These are phyloP conservation scores for Brettanomyces bruxellensis DNA, from an alignment of 805 yeast genomes.

Conservation along the genomic window DNA sequence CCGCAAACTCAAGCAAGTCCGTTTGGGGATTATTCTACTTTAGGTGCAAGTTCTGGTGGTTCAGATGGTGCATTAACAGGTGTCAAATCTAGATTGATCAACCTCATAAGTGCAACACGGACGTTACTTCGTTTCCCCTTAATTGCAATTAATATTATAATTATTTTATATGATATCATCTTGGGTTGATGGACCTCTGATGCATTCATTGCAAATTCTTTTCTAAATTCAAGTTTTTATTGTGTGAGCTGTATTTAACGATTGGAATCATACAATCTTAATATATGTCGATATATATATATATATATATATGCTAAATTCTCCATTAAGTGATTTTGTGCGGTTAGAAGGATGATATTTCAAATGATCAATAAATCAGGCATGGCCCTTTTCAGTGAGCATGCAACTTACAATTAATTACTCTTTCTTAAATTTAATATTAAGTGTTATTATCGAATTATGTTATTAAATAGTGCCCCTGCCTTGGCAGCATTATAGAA, in stretches of 20 bases:
- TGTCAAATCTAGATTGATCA: conserved; percentile 40
- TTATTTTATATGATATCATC: conserved; percentile 43
- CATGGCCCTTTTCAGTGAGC: too few relatives aligned
- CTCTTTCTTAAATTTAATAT: too few relatives aligned
- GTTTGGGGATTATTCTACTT: conserved; percentile 17
- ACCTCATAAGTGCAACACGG: conserved; percentile 49
- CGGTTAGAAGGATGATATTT: too few relatives aligned
- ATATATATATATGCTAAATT: too few relatives aligned
- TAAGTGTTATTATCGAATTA: background rate
- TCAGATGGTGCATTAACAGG: conserved; percentile 10
- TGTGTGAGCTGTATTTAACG: too few relatives aligned
- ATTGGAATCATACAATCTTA: too few relatives aligned
- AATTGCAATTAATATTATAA: conserved; percentile 39
- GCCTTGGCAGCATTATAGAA: too few relatives aligned
- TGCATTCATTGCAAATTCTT: background rate
- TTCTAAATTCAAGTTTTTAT: too few relatives aligned
- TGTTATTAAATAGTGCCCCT: background rate
- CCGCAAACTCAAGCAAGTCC: conserved; percentile 25
- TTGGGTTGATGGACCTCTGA: conserved; percentile 29
- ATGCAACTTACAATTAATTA: too few relatives aligned
- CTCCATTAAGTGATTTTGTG: too few relatives aligned
- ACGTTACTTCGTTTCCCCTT: conserved; percentile 50
- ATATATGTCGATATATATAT: too few relatives aligned
- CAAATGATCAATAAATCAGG: too few relatives aligned
- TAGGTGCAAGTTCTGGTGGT: conserved; percentile 6